These are phyloP conservation scores for Tuber brumale DNA, from an alignment of 495 filamentous ascomycete genomes.

Conservation along the genomic window DNA sequence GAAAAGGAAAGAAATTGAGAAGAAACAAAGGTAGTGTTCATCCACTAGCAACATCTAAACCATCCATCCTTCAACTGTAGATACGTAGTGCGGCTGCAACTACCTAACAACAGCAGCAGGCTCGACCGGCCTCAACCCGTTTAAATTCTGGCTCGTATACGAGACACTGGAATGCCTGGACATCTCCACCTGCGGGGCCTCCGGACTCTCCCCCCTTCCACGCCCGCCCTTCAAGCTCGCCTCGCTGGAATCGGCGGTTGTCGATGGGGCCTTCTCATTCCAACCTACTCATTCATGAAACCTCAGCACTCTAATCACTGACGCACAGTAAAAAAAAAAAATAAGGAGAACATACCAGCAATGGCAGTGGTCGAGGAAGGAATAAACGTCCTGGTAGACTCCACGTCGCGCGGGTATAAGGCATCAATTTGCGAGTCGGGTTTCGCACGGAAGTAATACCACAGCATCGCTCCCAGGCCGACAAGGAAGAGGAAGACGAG, in stretches of 20 bases:
- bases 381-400: background rate
- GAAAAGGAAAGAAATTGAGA: background rate
- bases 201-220: background rate
- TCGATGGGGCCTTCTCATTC: background rate
- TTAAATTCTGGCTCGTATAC: background rate
- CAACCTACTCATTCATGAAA: background rate
- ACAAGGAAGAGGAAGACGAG: background rate
- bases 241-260: background rate
- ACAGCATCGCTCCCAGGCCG: background rate
- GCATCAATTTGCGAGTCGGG: background rate
- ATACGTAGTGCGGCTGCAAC: background rate
- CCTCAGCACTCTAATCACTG: background rate
- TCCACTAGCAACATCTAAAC: background rate
- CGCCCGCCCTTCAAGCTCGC: background rate
- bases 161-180: background rate
- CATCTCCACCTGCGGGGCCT: background rate
- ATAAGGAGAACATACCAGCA: background rate
- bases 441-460: background rate
- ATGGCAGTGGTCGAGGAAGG: background rate
- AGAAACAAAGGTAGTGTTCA: background rate
- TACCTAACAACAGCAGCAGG: background rate
- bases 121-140: background rate
- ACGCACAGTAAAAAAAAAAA: background rate
- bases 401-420: background rate
- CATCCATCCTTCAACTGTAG: background rate